These are phyloP conservation scores for Colletotrichum salicis DNA, from an alignment of 2,329 filamentous ascomycete species.

Conservation along the genomic window DNA sequence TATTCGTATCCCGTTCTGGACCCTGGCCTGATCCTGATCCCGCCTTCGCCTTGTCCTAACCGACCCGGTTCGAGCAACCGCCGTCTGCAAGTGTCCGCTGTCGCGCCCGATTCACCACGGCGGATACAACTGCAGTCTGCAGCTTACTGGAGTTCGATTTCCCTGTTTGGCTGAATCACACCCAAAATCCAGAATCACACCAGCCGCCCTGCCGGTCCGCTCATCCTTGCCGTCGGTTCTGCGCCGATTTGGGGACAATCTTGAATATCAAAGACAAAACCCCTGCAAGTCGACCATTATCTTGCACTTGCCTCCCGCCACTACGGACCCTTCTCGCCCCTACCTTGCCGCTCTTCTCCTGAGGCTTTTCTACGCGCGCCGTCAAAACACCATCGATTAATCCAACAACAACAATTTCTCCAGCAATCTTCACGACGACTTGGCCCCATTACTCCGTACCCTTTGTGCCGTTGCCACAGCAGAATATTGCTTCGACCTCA, in stretches of 20 bases:
- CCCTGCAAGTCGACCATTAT: conserved; percentile 28
- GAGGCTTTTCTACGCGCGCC: background rate
- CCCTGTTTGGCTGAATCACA: conserved; percentile 1
- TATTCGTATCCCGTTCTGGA: background rate
- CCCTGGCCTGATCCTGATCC: conserved; percentile 1
- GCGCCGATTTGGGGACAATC: conserved; percentile 25
- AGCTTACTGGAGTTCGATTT: background rate
- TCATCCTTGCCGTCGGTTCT: conserved; percentile 29
- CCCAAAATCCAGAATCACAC: background rate
- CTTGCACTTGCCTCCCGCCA: conserved; percentile 23
- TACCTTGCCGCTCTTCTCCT: conserved; percentile 7
- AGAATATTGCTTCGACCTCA: background rate
- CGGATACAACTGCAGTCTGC: background rate
- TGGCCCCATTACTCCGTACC: background rate
- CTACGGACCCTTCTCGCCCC: background rate
- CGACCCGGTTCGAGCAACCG: background rate
- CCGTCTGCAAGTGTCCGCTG: conserved; percentile 5
- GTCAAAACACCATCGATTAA: background rate
- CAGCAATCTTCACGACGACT: conserved; percentile 1
- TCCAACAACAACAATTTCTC: background rate
- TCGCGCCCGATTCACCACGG: conserved; percentile 7
- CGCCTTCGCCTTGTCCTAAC: background rate
- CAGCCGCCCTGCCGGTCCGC: background rate
- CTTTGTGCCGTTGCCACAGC: background rate
- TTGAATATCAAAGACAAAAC: conserved; percentile 6